Conservation (phyloP, 805 yeast species). For the Hyphopichia homilentoma region DNA sequence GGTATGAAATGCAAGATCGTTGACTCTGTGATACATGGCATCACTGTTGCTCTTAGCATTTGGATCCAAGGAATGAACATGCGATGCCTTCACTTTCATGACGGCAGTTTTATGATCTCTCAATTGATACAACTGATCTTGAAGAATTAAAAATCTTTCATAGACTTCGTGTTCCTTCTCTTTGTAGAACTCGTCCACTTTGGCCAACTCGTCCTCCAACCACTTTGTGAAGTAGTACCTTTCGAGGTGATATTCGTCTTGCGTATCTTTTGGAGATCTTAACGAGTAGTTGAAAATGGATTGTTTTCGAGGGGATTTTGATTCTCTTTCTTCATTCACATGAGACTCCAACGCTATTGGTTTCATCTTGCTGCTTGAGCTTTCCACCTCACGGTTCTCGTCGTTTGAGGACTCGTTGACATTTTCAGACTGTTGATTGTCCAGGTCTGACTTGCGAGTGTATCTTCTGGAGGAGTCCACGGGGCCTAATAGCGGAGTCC, state of each 20-base stretch:
- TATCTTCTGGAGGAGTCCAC: slow-evolving; percentile 1
- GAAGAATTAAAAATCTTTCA: slow-evolving; percentile 56
- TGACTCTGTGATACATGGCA: slow-evolving; percentile 17
- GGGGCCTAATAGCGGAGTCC: slow-evolving; percentile 22
- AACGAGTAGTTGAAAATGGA: slow-evolving; percentile 21
- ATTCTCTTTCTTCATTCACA: neutral
- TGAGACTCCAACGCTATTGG: too few relatives aligned
- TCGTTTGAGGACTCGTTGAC: neutral
- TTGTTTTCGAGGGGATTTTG: slow-evolving; percentile 5
- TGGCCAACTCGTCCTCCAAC: slow-evolving; percentile 59
- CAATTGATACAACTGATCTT: slow-evolving; percentile 65
- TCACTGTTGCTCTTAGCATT: slow-evolving; percentile 3
- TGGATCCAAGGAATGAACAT: slow-evolving; percentile 3
- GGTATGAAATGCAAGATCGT: slow-evolving; percentile 27
- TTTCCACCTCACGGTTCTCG: too few relatives aligned
- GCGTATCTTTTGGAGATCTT: slow-evolving; percentile 13
- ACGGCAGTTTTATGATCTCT: slow-evolving; percentile 44
- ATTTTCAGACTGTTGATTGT: neutral
- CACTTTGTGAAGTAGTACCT: slow-evolving; percentile 55
- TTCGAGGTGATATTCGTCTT: slow-evolving; percentile 28
- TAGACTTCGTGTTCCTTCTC: slow-evolving; percentile 59
- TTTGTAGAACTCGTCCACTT: slow-evolving; percentile 59
- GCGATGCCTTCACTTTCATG: slow-evolving; percentile 7
- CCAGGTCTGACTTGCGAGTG: neutral
- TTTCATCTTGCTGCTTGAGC: too few relatives aligned